Percentiles rank a stretch among this genome's conserved stretches.
These are phyloP conservation scores for Colletotrichum chrysophilum DNA, from an alignment of 2,329 filamentous ascomycete species.

Conservation along the genomic window DNA sequence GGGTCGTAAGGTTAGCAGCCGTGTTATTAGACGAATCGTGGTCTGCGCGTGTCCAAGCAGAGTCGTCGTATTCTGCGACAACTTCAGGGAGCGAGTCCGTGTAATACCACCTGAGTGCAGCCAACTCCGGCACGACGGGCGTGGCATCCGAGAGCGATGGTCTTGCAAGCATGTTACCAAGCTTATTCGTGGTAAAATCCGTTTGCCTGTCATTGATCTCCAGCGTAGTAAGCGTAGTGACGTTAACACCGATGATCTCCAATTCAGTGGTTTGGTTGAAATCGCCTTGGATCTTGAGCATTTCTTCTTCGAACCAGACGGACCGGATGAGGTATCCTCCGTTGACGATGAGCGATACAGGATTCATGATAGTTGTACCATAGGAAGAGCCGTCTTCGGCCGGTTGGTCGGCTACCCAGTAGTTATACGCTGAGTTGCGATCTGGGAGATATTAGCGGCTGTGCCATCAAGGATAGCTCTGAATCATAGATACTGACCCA, in stretches of 20 bases:
- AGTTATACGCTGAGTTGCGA: conserved; percentile 70
- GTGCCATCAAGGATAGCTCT: background rate
- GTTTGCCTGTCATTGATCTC: conserved; percentile 44
- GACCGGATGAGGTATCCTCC: conserved; percentile 70
- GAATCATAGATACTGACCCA: conserved; percentile 40
- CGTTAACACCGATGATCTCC: conserved; percentile 71
- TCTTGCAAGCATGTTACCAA: conserved; percentile 50
- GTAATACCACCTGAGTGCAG: conserved; percentile 68
- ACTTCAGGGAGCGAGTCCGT: conserved; percentile 77
- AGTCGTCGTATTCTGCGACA: conserved; percentile 68
- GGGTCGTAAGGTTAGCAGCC: conserved; percentile 60
- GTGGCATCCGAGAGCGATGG: conserved; percentile 40
- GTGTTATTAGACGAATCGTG: conserved; percentile 66
- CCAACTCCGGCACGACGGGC: conserved; percentile 59
- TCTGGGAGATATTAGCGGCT: conserved; percentile 42
- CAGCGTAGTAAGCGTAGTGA: conserved; percentile 50
- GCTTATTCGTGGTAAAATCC: conserved; percentile 38
- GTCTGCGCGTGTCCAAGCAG: conserved; percentile 66
- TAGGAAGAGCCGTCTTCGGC: conserved; percentile 32
- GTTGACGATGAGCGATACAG: conserved; percentile 60
- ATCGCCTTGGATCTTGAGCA: conserved; percentile 70
- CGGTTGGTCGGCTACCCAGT: conserved; percentile 67
- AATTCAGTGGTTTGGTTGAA: conserved; percentile 72
- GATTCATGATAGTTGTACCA: conserved; percentile 39
- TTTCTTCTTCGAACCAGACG: conserved; percentile 58